Evolutionary conservation across 768 basidiomycete species (phyloP), one percentile per base, ranked within the genome.

Genomic region (Agaricus bisporus): DNA sequence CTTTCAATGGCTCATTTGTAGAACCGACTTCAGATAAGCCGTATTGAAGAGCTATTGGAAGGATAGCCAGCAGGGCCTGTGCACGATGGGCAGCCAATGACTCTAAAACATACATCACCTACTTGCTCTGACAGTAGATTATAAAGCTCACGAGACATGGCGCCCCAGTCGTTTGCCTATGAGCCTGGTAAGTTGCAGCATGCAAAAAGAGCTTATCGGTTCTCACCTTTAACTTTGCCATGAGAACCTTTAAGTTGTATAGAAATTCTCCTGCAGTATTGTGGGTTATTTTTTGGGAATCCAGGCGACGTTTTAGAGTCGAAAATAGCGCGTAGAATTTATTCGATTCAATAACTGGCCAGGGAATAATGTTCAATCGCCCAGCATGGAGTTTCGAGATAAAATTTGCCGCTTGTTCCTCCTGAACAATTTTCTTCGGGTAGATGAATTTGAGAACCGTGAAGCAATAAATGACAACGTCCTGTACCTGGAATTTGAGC

Each of bases 91-190:
- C 70, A 2, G 72, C 71, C 61, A 79, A 70, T 1, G 73, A 77
- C 68, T 78, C 77, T 80, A 52, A 8, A 55, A 17, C 0, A 41
- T 17, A 15, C 8, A n/a, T 12, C 41, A 7, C 5, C 26, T 12
- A 14, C 51, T 22, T 42, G 3, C 38, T 17, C 12, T 1, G n/a
- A 22, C 26, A n/a, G 12, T 2, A 1, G 14, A 7, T 15, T 29
- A 54, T 43, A 17, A 25, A 22, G 63, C 81, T 46, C 58, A 85
- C 83, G 81, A 44, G 82, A 82, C 47, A 84, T 67, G 0, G 82
- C 71, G 14, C 80, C 79, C 83, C 83, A 85, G 56, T 85, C 83
- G 35, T 82, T 82, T 2, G 78, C 74, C 82, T 83, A 52, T 39
- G 8, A n/a, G 32, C 29, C 15, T 22, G 15, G 3, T 17, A 11